Evolutionary conservation across 2,329 filamentous ascomycete species (phyloP).

Genomic region (Colletotrichum lindemuthianum): DNA sequence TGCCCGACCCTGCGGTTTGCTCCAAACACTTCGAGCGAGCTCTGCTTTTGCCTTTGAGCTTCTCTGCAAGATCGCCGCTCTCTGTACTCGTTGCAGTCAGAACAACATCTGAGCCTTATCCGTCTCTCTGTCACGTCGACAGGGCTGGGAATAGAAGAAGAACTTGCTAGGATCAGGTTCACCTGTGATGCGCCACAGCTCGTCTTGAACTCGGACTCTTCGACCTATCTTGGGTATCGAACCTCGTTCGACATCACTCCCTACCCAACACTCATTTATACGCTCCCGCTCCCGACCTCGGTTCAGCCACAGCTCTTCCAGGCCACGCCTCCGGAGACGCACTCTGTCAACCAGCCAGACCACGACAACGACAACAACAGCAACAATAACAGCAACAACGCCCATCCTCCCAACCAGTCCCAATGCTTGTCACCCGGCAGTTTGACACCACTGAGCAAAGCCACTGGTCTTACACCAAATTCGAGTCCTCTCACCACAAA

Average conservation of each 20-base stretch:
- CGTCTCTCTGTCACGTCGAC: not conserved
- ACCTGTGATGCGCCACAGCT: constrained; percentile 35
- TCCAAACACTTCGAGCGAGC: constrained; percentile 5
- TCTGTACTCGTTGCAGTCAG: not conserved
- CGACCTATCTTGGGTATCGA: constrained; percentile 4
- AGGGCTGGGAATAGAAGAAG: not conserved
- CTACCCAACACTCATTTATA: constrained; percentile 2
- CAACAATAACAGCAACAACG: not conserved
- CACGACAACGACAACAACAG: constrained; percentile 28
- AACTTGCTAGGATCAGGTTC: constrained; percentile 6
- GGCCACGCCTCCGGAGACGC: constrained; percentile 23
- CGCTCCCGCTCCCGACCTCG: constrained; percentile 3
- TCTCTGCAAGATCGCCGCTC: constrained; percentile 15
- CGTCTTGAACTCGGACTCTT: constrained; percentile 34
- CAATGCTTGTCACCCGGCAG: constrained; percentile 68
- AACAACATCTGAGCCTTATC: not conserved
- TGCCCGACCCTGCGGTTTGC: constrained; percentile 13
- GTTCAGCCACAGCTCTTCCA: constrained; percentile 8
- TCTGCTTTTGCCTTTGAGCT: constrained; percentile 6
- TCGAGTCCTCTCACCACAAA: constrained; percentile 57
- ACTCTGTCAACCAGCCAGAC: constrained; percentile 18
- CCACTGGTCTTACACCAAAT: constrained; percentile 65
- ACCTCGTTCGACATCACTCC: constrained; percentile 7
- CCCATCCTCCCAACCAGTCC: constrained; percentile 42
- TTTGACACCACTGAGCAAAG: constrained; percentile 63